These are phyloP conservation scores for Podospora comata DNA, from an alignment of 495 filamentous ascomycete species.

Conservation along the genomic window DNA sequence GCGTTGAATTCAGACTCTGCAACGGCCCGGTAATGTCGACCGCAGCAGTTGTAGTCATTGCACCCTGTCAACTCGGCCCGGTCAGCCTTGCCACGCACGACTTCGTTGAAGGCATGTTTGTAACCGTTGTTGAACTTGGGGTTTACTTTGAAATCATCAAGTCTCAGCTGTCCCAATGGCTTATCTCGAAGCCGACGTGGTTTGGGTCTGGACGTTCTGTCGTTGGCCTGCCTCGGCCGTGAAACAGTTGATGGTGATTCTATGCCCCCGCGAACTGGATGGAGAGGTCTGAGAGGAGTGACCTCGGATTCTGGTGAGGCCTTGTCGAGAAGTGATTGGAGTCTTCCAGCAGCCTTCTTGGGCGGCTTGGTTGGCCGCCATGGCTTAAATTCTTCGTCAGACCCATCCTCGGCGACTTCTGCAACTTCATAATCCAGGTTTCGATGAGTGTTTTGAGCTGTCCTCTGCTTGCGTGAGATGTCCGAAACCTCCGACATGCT, in stretches of 20 bases:
- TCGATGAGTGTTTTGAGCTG: background rate
- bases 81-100: constrained; percentile 68
- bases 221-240: background rate
- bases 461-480: background rate
- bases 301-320: constrained; percentile 4
- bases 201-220: constrained; percentile 24
- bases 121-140: constrained; percentile 67
- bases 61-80: constrained; percentile 80
- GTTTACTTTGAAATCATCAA: constrained; percentile 83
- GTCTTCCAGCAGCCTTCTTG: background rate
- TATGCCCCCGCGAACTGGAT: background rate
- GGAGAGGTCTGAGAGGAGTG: constrained; percentile 4
- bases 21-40: constrained; percentile 64
- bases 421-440: background rate
- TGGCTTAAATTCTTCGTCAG: background rate
- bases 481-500: background rate
- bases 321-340: constrained; percentile 21
- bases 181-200: constrained; percentile 48
- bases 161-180: constrained; percentile 49
- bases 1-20: constrained; percentile 47
- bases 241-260: constrained; percentile 4
- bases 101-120: constrained; percentile 69
- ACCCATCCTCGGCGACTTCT: background rate
- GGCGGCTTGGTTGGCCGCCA: background rate
- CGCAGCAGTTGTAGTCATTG: constrained; percentile 72